Percentiles rank a stretch among this genome's conserved stretches.
Conservation (phyloP, 202 grass and related monocot genomes). For the Alloteropsis angusta region DNA sequence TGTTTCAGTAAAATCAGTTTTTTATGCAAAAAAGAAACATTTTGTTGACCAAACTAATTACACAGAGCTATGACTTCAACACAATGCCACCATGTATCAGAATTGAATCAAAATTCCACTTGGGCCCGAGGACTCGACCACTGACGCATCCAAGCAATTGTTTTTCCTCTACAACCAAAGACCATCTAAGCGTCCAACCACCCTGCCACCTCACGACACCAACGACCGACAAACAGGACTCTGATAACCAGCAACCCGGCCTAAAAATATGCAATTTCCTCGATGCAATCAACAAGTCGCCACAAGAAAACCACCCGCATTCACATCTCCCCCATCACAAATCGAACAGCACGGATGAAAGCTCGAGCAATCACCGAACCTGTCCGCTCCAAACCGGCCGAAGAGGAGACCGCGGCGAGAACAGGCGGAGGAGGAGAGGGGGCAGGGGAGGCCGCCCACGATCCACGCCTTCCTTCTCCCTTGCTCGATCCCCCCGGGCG, state of each 20-base stretch:
- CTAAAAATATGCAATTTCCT: not conserved
- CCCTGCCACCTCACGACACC: not conserved
- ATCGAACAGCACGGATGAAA: not conserved
- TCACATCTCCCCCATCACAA: not conserved
- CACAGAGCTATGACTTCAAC: not conserved
- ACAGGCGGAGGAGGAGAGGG: not conserved
- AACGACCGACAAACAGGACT: not conserved
- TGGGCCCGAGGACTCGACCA: not conserved
- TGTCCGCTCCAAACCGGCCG: conserved; percentile 2
- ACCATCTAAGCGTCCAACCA: not conserved
- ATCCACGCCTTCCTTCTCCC: not conserved
- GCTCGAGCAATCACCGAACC: conserved; percentile 11
- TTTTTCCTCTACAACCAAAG: not conserved
- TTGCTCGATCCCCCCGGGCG: not conserved
- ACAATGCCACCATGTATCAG: not conserved
- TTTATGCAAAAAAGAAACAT: not conserved
- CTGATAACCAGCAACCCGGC: not conserved
- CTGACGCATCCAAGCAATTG: not conserved
- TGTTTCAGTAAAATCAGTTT: not conserved
- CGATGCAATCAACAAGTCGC: not conserved
- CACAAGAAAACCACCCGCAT: not conserved
- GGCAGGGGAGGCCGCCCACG: not conserved
- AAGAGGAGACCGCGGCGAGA: not conserved
- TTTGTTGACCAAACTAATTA: not conserved
- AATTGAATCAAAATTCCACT: not conserved